A percentile compares a stretch with the other conserved stretches of the same genome.
Conservation (phyloP, 805 yeast species). For the Saturnispora quitensis region DNA sequence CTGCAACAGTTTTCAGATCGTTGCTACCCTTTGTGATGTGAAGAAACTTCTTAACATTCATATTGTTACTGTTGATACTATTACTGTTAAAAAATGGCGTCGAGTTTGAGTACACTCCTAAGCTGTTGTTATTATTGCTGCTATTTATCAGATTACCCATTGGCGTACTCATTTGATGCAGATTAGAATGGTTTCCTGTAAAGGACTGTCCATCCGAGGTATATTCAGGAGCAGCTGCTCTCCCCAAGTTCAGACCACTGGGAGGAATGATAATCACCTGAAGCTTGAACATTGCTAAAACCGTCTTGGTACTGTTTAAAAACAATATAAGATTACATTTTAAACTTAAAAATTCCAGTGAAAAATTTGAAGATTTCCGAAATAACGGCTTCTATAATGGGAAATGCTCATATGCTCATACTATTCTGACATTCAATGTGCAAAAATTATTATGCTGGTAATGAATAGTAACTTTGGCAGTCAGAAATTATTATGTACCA, state of each 20-base stretch:
- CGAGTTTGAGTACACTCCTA: constrained; percentile 10
- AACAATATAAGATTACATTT: background rate
- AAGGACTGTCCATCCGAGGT: background rate
- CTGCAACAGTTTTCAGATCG: constrained; percentile 39
- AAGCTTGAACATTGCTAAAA: constrained; percentile 10
- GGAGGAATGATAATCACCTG: constrained; percentile 14
- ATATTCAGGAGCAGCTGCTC: background rate
- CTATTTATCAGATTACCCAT: constrained; percentile 10
- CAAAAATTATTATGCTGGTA: too few species aligned
- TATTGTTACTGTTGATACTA: background rate
- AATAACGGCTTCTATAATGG: background rate
- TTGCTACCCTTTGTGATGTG: constrained; percentile 47
- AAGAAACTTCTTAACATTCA: constrained; percentile 39
- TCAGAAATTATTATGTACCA: too few species aligned
- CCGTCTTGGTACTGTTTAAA: background rate
- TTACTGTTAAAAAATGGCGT: constrained; percentile 7
- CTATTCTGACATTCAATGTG: too few species aligned
- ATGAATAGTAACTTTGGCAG: too few species aligned
- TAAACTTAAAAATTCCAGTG: background rate
- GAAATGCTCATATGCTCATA: background rate
- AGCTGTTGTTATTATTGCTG: background rate
- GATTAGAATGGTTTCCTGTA: background rate
- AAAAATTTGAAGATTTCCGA: background rate
- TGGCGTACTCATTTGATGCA: constrained; percentile 24
- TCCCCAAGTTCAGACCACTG: background rate